Evolutionary conservation across 228 moss, liverwort and hornwort genomes (phyloP), one percentile per base, ranked within the genome.

Genomic region (Sphagnum fallax): DNA sequence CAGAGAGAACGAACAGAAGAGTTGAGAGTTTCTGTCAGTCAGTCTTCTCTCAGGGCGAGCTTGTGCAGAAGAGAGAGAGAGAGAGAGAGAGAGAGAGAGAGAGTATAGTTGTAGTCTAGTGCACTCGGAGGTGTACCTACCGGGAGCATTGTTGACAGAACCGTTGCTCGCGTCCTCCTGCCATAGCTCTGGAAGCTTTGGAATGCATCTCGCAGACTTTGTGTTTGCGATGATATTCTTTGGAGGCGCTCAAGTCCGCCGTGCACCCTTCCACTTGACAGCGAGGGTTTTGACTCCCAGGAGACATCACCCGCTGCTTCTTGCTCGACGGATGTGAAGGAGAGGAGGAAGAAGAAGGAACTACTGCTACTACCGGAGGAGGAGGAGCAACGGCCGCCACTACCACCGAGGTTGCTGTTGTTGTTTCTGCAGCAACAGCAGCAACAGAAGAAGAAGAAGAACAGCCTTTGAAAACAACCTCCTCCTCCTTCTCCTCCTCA

Each of bases 131-230:
- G 32, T 32, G 32, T 32, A 32, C 47, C 60, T 72, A 95, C 92
- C 95, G 85, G 16, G 92, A 92, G 69, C 95, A 79, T 73, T 96
- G 95, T 78, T 96, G 95, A 74, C 95, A 96, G 75, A 96, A 96
- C 9, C 95, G 95, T 78, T 96, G 95, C 73, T 92, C 92, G 51
- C 78, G 78, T 18, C 92, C 92, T 4, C 53, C 79, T 8, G 85
- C 91, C 13, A 96, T 81, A 49, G 89, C 92, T 71, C 83, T 90
- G 5, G 95, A 72, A 50, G 95, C 90, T 70, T 96, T 96, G 5
- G 95, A 92, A 70, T 96, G 95, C 82, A 84, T 71, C 75, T 92
- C 95, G 65, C 95, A 96, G 51, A 96, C 95, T 74, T 96, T 96
- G 80, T 96, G 95, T 0, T 92, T 87, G 60, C 87, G 81, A 65